Base-by-base conservation (phyloP, 2,329 filamentous ascomycete genomes). In the Diaporthe ampelina region DNA sequence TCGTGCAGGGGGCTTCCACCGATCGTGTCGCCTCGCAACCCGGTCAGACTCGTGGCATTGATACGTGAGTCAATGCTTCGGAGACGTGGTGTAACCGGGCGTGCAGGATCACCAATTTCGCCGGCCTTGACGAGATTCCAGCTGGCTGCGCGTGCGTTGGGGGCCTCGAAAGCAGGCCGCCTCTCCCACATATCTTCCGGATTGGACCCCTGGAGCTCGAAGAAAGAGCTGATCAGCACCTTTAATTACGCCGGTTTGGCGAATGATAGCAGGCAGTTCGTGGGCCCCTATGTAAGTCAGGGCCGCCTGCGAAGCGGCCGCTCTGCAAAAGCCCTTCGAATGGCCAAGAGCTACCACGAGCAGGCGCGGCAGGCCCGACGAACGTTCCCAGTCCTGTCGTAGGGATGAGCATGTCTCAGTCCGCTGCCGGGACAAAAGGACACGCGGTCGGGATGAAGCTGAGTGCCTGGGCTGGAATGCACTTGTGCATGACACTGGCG, bases 1-100 rank as follows among this genome's bases (percentile, higher is more conserved):
- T 52, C 45, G 63, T 52, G 63, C 63, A 67, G 63, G 63, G 63
- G 63, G 45, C 21, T 52, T 26, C 63, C 29, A 50, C 63, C 63
- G 63, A 67, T 67, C 63, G 63, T 67, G 63, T 67, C 63, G 29
- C 63, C 63, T 67, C 63, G 63, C 63, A 67, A 67, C 63, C 63
- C 21, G 45, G 63, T 67, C 63, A 67, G 63, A 67, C 63, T 67
- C 63, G 63, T 67, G 63, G 63, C 63, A 67, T 67, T 67, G 63
- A 19, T 67, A 67, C 29, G 63, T 67, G 63, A 67, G 63, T 67
- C 63, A 67, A 67, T 52, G 63, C 63, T 52, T 52, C 63, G 45
- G 63, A 67, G 69, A 71, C 54, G 40, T 63, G 56, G 69, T 61
- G 43, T 40, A 59, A 50, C 69, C 69, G 48, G 48, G 52, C 56